phyloP scores from a whole-genome alignment of 1,139 yeast genomes.

The Zygotorulaspora mrakii region DNA sequence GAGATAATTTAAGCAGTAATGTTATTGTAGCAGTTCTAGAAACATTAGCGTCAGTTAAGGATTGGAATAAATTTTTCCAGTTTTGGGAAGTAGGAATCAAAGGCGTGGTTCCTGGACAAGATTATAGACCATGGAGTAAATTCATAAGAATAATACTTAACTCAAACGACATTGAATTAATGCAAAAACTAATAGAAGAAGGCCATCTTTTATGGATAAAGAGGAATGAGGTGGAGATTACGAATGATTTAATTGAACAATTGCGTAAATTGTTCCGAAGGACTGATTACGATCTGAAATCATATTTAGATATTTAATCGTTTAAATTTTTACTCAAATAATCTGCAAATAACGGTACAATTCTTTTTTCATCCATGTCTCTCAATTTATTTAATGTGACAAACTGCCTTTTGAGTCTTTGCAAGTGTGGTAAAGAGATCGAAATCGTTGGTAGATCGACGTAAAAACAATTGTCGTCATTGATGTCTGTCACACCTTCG shows the following conservation, averaged over 20 bases:
- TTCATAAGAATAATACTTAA: slow-evolving; percentile 21
- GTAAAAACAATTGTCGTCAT: slow-evolving; percentile 39
- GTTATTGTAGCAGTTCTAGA: slow-evolving; percentile 19
- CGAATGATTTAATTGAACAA: slow-evolving; percentile 17
- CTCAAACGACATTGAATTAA: slow-evolving; percentile 16
- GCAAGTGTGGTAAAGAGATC: slow-evolving; percentile 73
- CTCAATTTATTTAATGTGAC: slow-evolving; percentile 76
- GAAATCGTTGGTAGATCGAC: slow-evolving; percentile 62
- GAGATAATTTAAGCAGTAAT: slow-evolving; percentile 11
- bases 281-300: slow-evolving; percentile 13
- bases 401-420: slow-evolving; percentile 78
- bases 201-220: slow-evolving; percentile 30
- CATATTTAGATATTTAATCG: slow-evolving; percentile 13
- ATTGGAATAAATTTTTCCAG: slow-evolving; percentile 23
- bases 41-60: slow-evolving; percentile 19
- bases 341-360: slow-evolving; percentile 68
- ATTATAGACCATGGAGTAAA: slow-evolving; percentile 29
- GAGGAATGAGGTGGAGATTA: slow-evolving; percentile 23
- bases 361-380: slow-evolving; percentile 57
- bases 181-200: slow-evolving; percentile 22
- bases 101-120: slow-evolving; percentile 16
- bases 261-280: slow-evolving; percentile 11
- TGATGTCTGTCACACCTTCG: slow-evolving; percentile 36
- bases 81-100: slow-evolving; percentile 25
- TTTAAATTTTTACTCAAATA: slow-evolving; percentile 49